Evolutionary conservation across 345 rosid genomes (phyloP), one percentile per base, ranked within the genome.

Genomic region (Rhizophora apiculata): DNA sequence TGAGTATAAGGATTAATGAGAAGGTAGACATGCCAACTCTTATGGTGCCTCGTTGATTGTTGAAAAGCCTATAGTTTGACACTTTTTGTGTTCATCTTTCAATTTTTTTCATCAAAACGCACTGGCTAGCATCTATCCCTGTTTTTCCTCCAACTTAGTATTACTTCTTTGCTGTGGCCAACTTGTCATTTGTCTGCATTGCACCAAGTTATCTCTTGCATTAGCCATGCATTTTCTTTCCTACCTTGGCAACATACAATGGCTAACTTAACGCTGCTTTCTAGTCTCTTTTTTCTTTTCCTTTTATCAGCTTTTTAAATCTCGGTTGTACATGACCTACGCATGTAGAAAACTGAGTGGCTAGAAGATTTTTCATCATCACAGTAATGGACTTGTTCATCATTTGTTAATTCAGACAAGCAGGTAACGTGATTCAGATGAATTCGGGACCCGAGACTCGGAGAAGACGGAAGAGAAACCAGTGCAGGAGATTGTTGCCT

Each of bases 1-100:
- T 85, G 87, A 74, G 74, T 8, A 76, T 86, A 71, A 85, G 85
- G 83, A 75, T 83, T 30, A 79, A 76, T 48, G 88, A 88, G 46
- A 85, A 89, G 85, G 89, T 84, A 66, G 32, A 60, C 57, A 65
- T 48, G 39, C 49, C 66, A 66, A 51, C 59, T 59, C 22, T 52
- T 60, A 5, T 43, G 16, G 11, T 64, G 27, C 27, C 29, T 6
- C 43, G 4, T 51, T 22, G 62, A 9, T 24, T n/a, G 9, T 30
- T 19, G 5, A 13, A 31, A 65, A 16, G 30, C 26, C 39, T 30
- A 6, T 27, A 29, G 1, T 39, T 68, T 48, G 64, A 27, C 49
- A 49, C 15, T 6, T 30, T 39, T 15, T n/a, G 3, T 36, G 13
- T 27, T 11, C 6, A 9, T 30, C 68, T 43, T 13, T 13, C 49